These are phyloP conservation scores for Arthroderma sp. DNA, from an alignment of 2,329 filamentous ascomycete species.

Conservation along the genomic window DNA sequence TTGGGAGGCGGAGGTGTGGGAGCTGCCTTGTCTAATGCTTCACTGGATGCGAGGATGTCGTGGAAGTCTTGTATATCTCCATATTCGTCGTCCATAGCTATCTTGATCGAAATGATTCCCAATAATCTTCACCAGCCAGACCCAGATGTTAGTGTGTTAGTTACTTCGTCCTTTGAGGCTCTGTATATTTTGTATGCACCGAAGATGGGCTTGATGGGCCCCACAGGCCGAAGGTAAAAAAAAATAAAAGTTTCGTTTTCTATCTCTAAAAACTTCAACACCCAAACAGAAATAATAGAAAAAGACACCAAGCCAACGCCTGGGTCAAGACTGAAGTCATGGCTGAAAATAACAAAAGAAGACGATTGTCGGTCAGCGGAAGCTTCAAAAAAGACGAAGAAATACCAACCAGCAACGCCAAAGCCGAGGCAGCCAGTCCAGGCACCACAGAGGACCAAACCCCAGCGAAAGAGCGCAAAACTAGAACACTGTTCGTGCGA, in stretches of 20 bases:
- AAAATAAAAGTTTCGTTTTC: background rate
- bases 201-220: background rate
- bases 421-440: conserved; percentile 17
- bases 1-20: conserved; percentile 25
- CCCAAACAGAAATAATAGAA: background rate
- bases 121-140: no score
- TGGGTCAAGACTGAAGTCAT: conserved; percentile 25
- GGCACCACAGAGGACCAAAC: conserved; percentile 16
- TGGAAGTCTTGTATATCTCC: conserved; percentile 28
- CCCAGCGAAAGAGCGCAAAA: conserved; percentile 13
- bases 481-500: conserved; percentile 76
- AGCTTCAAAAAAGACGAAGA: conserved; percentile 16
- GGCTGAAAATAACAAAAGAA: conserved; percentile 27
- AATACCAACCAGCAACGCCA: background rate
- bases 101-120: no score
- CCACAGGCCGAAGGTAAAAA: background rate
- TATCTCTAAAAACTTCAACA: background rate
- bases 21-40: background rate
- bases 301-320: background rate
- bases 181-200: background rate
- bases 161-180: background rate
- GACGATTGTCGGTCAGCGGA: conserved; percentile 24
- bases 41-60: background rate
- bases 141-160: background rate
- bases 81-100: conserved; percentile 37